Evolutionary conservation across 495 filamentous ascomycete species (phyloP).

Genomic region (Eremomyces bilateralis): DNA sequence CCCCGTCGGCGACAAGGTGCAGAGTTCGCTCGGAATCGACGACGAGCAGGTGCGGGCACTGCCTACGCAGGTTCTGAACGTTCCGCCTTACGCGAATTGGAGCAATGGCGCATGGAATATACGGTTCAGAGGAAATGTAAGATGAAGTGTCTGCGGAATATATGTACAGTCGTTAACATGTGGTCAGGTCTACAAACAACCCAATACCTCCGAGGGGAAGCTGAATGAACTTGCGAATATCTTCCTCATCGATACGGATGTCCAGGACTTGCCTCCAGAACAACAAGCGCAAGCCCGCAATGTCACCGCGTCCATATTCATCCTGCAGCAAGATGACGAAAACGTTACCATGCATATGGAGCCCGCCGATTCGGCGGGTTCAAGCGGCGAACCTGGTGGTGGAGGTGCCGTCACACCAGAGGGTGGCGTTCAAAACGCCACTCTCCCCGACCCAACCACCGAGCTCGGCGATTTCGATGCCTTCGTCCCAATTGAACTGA

Average conservation of each 20-base stretch:
- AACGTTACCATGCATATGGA: conserved; percentile 42
- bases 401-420: conserved; percentile 28
- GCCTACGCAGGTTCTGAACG: conserved; percentile 50
- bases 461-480: conserved; percentile 46
- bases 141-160: neutral
- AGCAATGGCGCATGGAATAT: conserved; percentile 57
- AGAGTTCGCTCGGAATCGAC: conserved; percentile 34
- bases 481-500: conserved; percentile 34
- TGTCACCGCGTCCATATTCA: conserved; percentile 45
- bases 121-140: conserved; percentile 46
- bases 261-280: conserved; percentile 32
- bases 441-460: conserved; percentile 34
- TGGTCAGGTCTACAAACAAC: conserved; percentile 40
- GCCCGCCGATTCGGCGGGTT: conserved; percentile 26
- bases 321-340: conserved; percentile 42
- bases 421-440: conserved; percentile 34
- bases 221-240: conserved; percentile 44
- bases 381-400: conserved; percentile 28
- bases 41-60: conserved; percentile 31
- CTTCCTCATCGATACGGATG: conserved; percentile 41
- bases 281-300: conserved; percentile 49
- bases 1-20: conserved; percentile 35
- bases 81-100: conserved; percentile 64
- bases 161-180: neutral
- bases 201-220: conserved; percentile 36